phyloP scores from a whole-genome alignment of 176 grass and related monocot species.

The Phyllostachys edulis region DNA sequence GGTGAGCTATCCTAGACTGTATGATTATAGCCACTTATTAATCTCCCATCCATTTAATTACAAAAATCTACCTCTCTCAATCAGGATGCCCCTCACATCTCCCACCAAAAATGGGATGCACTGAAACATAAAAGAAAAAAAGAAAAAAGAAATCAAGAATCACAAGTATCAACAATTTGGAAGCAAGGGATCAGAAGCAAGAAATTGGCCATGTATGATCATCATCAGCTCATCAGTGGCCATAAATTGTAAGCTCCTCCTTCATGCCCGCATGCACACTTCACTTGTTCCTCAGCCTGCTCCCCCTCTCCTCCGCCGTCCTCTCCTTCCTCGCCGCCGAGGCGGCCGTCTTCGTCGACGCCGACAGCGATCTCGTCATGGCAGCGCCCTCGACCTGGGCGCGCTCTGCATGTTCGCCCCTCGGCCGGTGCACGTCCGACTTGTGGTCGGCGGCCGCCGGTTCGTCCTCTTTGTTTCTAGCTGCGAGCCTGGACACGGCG shows the following conservation, averaged over 20 bases:
- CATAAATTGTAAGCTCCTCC: not conserved
- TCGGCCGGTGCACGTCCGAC: slow-evolving; percentile 40
- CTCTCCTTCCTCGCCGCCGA: slow-evolving; percentile 42
- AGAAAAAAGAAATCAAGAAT: slow-evolving; percentile 29
- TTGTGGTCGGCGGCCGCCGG: slow-evolving; percentile 24
- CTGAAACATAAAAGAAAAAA: not conserved
- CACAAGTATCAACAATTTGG: slow-evolving; percentile 46
- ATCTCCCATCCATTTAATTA: slow-evolving; percentile 41
- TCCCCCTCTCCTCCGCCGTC: slow-evolving; percentile 38
- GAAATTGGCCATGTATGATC: not conserved
- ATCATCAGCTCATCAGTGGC: not conserved
- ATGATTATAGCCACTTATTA: slow-evolving; percentile 38
- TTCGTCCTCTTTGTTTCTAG: slow-evolving; percentile 35
- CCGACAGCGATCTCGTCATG: slow-evolving; percentile 47
- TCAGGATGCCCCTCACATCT: slow-evolving; percentile 32
- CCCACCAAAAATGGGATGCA: slow-evolving; percentile 43
- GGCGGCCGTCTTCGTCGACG: slow-evolving; percentile 24
- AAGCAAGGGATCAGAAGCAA: slow-evolving; percentile 8
- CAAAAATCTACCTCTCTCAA: slow-evolving; percentile 36
- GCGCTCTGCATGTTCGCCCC: slow-evolving; percentile 15
- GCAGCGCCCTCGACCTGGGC: not conserved
- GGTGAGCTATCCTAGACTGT: slow-evolving; percentile 22
- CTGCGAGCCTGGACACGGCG: slow-evolving; percentile 1
- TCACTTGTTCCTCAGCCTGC: slow-evolving; percentile 49
- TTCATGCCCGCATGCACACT: not conserved